These are phyloP conservation scores for Trametes pubescens DNA, from an alignment of 1,284 basidiomycete genomes.

Conservation along the genomic window DNA sequence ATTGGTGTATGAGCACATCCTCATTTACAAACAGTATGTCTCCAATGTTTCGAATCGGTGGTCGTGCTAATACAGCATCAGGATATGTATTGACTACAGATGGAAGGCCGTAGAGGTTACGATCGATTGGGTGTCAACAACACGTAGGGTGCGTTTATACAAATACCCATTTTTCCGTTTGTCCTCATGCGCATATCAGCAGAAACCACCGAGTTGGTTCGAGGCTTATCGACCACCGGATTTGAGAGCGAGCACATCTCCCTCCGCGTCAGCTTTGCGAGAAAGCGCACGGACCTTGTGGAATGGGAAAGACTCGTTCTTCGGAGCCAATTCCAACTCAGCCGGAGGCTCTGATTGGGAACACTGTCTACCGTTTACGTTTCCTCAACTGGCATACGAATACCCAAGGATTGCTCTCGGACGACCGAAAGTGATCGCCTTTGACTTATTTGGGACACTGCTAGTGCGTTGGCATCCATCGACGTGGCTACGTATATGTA, in stretches of 20 bases:
- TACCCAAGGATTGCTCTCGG: background rate
- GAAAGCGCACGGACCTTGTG: background rate
- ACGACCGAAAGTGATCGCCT: background rate
- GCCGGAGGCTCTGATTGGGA: background rate
- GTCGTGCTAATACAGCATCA: background rate
- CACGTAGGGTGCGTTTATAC: background rate
- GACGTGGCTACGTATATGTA: background rate
- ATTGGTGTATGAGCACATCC: background rate
- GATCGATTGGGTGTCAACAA: background rate
- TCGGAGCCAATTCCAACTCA: background rate
- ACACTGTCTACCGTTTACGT: background rate
- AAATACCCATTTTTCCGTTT: no score
- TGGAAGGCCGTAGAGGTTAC: background rate
- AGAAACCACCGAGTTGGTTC: no score
- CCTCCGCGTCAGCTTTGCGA: background rate
- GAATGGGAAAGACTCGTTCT: background rate
- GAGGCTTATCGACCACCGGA: no score
- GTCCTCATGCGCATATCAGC: no score
- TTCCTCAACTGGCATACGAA: background rate
- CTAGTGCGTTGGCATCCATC: background rate
- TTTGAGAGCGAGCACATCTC: background rate
- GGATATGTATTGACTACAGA: constrained; percentile 2
- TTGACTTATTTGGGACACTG: background rate
- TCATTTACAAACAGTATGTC: constrained; percentile 2
- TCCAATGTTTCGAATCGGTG: no score